Evolutionary conservation across 129 eudicot genomes (phyloP).

Genomic region (Centaurea solstitialis): DNA sequence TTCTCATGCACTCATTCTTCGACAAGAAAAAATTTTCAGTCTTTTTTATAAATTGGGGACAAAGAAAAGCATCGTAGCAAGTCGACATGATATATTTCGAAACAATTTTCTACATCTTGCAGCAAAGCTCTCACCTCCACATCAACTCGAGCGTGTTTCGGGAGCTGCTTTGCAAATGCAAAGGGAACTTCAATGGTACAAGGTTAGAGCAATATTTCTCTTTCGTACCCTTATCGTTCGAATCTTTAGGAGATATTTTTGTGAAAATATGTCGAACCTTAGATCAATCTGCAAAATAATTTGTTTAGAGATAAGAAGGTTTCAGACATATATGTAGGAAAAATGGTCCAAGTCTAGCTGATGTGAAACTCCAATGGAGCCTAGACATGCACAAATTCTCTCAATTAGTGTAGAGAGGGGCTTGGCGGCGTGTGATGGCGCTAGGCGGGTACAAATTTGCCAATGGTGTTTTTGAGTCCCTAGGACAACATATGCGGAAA

Average conservation of each 20-base stretch:
- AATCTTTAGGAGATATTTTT: neutral
- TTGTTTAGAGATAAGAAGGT: too few relatives aligned
- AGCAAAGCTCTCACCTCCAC: conserved; percentile 51
- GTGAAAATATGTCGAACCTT: neutral
- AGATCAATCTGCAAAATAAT: neutral
- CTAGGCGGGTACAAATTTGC: neutral
- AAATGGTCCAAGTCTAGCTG: neutral
- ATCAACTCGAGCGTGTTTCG: conserved; percentile 53
- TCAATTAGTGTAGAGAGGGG: too few relatives aligned
- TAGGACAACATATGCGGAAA: neutral
- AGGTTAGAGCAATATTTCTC: conserved; percentile 27
- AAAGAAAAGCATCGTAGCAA: conserved; percentile 46
- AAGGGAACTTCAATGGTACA: conserved; percentile 55
- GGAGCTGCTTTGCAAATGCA: conserved; percentile 65
- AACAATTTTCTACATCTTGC: conserved; percentile 58
- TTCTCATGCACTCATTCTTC: conserved; percentile 46
- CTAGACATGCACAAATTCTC: neutral
- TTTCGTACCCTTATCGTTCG: neutral
- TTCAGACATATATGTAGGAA: neutral
- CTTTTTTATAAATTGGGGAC: conserved; percentile 43
- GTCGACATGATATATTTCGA: conserved; percentile 47
- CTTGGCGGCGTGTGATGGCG: too few relatives aligned
- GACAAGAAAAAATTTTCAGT: conserved; percentile 52
- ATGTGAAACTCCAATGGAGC: neutral
- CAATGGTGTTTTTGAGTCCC: neutral